Conservation (phyloP, 371 early-diverging fungal genomes). For the Basidiobolus meristosporus region DNA sequence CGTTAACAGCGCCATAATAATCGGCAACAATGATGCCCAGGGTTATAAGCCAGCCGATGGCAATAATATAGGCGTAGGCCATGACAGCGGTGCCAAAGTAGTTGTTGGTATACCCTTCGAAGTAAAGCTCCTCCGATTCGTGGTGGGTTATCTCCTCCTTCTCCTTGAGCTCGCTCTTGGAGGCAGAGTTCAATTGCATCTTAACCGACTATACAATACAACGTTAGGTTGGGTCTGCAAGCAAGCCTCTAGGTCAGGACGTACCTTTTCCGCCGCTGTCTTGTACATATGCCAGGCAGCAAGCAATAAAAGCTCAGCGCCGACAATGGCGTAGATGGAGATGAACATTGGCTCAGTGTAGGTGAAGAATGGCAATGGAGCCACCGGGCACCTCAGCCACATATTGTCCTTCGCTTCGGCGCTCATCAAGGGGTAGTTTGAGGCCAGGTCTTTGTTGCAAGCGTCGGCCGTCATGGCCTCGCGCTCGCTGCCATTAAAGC, state of each 20-base stretch:
- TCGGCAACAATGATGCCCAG: slow-evolving; percentile 42
- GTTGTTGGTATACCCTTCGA: slow-evolving; percentile 41
- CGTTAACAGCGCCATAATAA: slow-evolving; percentile 31
- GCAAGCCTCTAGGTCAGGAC: too few relatives aligned
- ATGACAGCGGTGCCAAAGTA: slow-evolving; percentile 28
- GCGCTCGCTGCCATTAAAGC: slow-evolving; percentile 23
- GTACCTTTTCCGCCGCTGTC: slow-evolving; percentile 3
- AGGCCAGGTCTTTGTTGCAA: slow-evolving; percentile 17
- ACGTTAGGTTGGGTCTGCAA: too few relatives aligned
- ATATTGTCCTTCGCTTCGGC: slow-evolving; percentile 13
- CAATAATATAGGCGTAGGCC: slow-evolving; percentile 23
- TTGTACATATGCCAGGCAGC: slow-evolving; percentile 27
- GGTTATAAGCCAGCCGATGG: slow-evolving; percentile 40
- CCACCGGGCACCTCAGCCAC: slow-evolving; percentile 28
- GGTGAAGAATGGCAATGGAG: slow-evolving; percentile 18
- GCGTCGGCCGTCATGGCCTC: slow-evolving; percentile 14
- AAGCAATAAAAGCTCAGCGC: slow-evolving; percentile 14
- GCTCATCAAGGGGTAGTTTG: slow-evolving; percentile 7
- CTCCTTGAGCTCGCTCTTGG: too few relatives aligned
- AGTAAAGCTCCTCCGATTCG: slow-evolving; percentile 15
- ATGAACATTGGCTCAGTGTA: slow-evolving; percentile 37
- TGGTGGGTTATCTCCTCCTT: background rate
- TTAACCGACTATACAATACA: too few relatives aligned
- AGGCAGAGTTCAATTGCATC: too few relatives aligned
- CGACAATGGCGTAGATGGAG: slow-evolving; percentile 22